Percentiles rank a stretch among this genome's conserved stretches.
phyloP scores from a whole-genome alignment of 2,329 filamentous ascomycete species.

The Colletotrichum spaethianum region DNA sequence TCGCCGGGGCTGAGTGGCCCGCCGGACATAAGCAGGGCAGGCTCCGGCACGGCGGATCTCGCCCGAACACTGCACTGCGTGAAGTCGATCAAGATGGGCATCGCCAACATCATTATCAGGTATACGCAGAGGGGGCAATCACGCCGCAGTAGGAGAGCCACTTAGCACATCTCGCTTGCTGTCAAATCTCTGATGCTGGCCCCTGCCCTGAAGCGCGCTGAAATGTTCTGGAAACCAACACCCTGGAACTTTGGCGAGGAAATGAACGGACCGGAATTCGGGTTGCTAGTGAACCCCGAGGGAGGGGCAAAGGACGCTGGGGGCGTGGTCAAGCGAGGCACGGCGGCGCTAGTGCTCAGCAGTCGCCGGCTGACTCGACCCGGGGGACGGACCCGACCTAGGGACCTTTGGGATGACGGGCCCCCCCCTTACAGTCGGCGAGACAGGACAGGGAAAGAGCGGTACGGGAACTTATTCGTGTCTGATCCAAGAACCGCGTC shows the following conservation, averaged over 20 bases:
- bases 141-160: background rate
- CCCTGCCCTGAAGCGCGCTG: background rate
- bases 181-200: background rate
- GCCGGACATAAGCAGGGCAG: conserved; percentile 8
- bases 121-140: background rate
- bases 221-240: conserved; percentile 15
- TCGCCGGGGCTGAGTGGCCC: background rate
- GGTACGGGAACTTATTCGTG: background rate
- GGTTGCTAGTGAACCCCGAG: conserved; percentile 32
- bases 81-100: background rate
- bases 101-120: background rate
- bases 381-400: background rate
- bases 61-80: background rate
- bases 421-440: background rate
- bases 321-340: conserved; percentile 21
- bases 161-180: background rate
- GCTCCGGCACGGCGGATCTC: background rate
- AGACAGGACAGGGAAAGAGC: conserved; percentile 25
- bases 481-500: background rate
- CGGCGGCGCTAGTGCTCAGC: background rate
- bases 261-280: conserved; percentile 37
- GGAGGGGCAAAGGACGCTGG: conserved; percentile 17
- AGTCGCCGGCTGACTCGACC: conserved; percentile 30
- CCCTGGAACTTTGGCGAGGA: conserved; percentile 2
- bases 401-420: background rate